Percentiles rank a stretch among this genome's conserved stretches.
These are phyloP conservation scores for Westerdykella ornata DNA, from an alignment of 2,329 filamentous ascomycete species.

Conservation along the genomic window DNA sequence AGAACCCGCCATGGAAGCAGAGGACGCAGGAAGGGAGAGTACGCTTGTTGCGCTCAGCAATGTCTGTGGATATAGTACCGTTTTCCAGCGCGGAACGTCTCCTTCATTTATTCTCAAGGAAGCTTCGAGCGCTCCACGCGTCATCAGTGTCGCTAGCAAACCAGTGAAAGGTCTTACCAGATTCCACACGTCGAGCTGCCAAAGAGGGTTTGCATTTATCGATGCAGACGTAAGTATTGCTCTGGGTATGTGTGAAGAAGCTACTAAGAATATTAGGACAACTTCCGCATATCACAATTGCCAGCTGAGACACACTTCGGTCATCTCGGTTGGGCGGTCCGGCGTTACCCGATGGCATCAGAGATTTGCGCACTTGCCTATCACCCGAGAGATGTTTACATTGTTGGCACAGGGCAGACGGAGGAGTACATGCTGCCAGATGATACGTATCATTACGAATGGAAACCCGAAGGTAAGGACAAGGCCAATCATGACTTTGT, in stretches of 20 bases:
- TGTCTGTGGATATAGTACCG: slow-evolving; percentile 69
- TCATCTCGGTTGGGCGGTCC: slow-evolving; percentile 69
- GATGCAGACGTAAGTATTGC: slow-evolving; percentile 49
- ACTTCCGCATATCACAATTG: slow-evolving; percentile 66
- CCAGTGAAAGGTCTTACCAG: slow-evolving; percentile 65
- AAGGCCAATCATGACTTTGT: neutral
- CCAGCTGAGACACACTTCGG: slow-evolving; percentile 60
- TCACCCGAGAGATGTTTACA: slow-evolving; percentile 70
- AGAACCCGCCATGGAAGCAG: slow-evolving; percentile 44
- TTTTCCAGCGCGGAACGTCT: slow-evolving; percentile 75
- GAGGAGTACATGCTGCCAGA: slow-evolving; percentile 77
- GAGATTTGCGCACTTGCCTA: slow-evolving; percentile 70
- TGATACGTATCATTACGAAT: slow-evolving; percentile 76
- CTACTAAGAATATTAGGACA: slow-evolving; percentile 45
- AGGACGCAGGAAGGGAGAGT: slow-evolving; percentile 40
- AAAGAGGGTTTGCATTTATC: slow-evolving; percentile 76
- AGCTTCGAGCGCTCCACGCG: slow-evolving; percentile 65
- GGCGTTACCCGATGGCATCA: slow-evolving; percentile 61
- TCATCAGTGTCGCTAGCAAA: slow-evolving; percentile 64
- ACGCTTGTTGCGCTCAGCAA: slow-evolving; percentile 56
- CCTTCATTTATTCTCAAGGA: slow-evolving; percentile 80
- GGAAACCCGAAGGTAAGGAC: slow-evolving; percentile 59
- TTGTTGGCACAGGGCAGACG: slow-evolving; percentile 61
- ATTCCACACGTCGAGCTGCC: slow-evolving; percentile 71
- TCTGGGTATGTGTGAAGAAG: no score